Conservation (phyloP, 2,329 filamentous ascomycete species). For the Pestalotiopsis fici region DNA sequence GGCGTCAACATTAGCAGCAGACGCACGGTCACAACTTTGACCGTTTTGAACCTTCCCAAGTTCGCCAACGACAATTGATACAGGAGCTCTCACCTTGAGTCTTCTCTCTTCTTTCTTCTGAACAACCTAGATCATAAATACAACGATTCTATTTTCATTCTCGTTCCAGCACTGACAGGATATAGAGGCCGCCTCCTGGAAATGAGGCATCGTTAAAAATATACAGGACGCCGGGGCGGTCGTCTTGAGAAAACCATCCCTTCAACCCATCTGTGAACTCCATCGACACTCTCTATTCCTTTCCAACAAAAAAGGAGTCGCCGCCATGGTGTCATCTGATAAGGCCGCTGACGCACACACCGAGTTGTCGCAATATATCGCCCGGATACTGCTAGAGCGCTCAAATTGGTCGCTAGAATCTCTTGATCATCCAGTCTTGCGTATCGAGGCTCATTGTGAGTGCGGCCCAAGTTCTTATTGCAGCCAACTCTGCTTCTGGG, state of each 20-base stretch:
- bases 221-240: neutral
- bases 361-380: conserved; percentile 1
- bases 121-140: too few species aligned
- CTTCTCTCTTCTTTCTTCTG: too few species aligned
- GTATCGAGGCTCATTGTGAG: neutral
- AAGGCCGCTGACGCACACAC: neutral
- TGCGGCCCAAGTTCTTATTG: neutral
- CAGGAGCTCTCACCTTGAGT: too few species aligned
- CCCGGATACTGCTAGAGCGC: neutral
- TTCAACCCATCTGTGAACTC: neutral
- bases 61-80: too few species aligned
- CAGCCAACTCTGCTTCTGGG: neutral
- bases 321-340: neutral
- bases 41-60: neutral
- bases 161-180: too few species aligned
- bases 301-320: neutral
- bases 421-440: neutral
- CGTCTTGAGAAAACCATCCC: neutral
- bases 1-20: neutral
- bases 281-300: neutral
- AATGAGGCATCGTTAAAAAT: neutral
- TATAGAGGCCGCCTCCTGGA: neutral
- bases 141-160: too few species aligned
- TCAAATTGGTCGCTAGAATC: neutral
- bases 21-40: neutral